Conservation (phyloP, 805 yeast species). For the Zygotorulaspora chibaensis region DNA sequence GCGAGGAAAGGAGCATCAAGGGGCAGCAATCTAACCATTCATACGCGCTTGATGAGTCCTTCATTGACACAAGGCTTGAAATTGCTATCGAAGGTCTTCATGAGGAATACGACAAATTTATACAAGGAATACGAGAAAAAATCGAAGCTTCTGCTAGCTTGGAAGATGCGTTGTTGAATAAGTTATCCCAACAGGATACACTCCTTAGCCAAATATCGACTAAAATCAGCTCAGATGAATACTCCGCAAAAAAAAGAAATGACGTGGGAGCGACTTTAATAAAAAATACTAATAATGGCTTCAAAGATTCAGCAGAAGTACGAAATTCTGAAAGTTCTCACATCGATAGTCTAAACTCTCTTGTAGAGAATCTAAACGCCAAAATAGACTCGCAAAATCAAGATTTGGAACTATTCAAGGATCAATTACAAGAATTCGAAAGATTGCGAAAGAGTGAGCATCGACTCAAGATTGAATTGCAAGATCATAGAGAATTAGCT, state of each 20-base stretch:
- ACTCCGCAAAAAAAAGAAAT: background rate
- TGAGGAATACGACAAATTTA: slow-evolving; percentile 28
- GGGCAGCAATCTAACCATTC: background rate
- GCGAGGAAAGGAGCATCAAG: background rate
- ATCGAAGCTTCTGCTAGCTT: slow-evolving; percentile 18
- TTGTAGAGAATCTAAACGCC: slow-evolving; percentile 14
- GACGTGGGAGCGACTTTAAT: too few relatives aligned
- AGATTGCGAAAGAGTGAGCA: slow-evolving; percentile 9
- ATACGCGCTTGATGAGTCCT: slow-evolving; percentile 9
- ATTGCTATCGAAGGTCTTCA: slow-evolving; percentile 29
- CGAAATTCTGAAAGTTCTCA: slow-evolving; percentile 1
- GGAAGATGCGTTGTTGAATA: slow-evolving; percentile 18
- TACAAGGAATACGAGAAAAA: slow-evolving; percentile 24
- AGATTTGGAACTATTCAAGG: slow-evolving; percentile 9
- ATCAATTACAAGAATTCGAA: slow-evolving; percentile 8
- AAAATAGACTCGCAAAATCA: slow-evolving; percentile 16
- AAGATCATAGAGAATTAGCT: slow-evolving; percentile 15
- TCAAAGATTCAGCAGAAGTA: background rate
- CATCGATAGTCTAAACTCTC: slow-evolving; percentile 16
- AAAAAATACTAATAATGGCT: background rate
- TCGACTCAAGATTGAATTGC: slow-evolving; percentile 13
- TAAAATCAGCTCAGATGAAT: background rate
- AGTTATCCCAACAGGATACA: slow-evolving; percentile 23
- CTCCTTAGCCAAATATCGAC: slow-evolving; percentile 10
- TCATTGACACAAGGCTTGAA: slow-evolving; percentile 26